Evolutionary conservation across 2,329 filamentous ascomycete genomes (phyloP), one percentile per base, ranked within the genome.

Genomic region (Aspergillus cejpii): DNA sequence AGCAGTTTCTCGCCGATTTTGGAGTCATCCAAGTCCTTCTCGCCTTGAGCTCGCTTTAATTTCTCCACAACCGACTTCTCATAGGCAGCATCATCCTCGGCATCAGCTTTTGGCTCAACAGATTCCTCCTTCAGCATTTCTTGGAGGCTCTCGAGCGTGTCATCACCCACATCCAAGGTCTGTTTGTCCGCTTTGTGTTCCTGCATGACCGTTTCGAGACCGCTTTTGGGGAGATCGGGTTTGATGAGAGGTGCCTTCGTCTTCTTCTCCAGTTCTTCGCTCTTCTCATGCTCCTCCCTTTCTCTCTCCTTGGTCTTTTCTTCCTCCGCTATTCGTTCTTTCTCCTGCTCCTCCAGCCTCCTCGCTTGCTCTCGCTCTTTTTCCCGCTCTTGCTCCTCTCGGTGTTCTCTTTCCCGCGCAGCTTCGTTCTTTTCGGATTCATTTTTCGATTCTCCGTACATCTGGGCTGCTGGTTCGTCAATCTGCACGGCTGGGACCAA

Each of bases 71-170:
- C 54, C 7, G 61, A 57, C 40, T 63, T 53, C 39, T 65, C 60
- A 26, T 62, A 64, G 5, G 58, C 59, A 11, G 53, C 60, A 39
- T 64, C 60, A 3, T 63, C 59, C 45, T 64, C 54, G 38, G 56
- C 54, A 36, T 62, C 59, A 3, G 50, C 46, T 34, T 64, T 63
- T 3, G 56, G 20, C 20, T 55, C 56, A 19, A 45, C 52, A 14
- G 58, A 51, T 8, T 53, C 47, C 24, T 62, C 61, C 6, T 68
- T 58, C 31, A 74, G 55, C 19, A 73, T 56, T 11, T 65, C 61
- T 41, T 71, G 63, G 14, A 74, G 63, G 14, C 68, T 72, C 41
- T 71, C 67, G 33, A 74, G 63, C 2, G 71, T 74, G 48, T 68
- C 67, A 44, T 73, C 70, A 10, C 70, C 68, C 4, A 71, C 50